A percentile compares a stretch with the other conserved stretches of the same genome.
phyloP scores from a whole-genome alignment of 192 early-diverging fungal genomes.

The Linderina pennispora region DNA sequence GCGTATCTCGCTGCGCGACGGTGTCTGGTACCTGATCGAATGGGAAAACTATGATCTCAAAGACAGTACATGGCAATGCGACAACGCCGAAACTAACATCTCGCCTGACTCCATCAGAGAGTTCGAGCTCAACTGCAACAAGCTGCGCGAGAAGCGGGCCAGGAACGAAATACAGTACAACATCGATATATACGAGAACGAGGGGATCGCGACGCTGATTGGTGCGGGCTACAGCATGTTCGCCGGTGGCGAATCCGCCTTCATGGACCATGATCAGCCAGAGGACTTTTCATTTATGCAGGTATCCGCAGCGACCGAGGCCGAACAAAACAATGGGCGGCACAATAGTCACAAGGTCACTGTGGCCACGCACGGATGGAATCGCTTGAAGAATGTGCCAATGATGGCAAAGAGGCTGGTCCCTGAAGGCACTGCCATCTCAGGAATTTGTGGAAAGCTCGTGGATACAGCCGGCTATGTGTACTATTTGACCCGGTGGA shows the following conservation, averaged over 20 bases:
- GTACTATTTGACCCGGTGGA: constrained; percentile 25
- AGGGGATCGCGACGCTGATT: constrained; percentile 30
- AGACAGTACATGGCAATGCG: no score
- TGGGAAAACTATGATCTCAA: no score
- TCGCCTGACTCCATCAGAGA: no score
- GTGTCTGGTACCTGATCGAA: no score
- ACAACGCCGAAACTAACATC: no score
- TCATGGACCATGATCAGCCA: constrained; percentile 4
- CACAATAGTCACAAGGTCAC: background rate
- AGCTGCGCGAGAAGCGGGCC: no score
- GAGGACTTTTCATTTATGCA: constrained; percentile 32
- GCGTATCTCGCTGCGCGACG: no score
- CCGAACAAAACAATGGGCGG: no score
- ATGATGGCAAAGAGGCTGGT: background rate
- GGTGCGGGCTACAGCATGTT: constrained; percentile 15
- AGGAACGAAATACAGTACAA: no score
- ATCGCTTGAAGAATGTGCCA: background rate
- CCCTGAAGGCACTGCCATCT: background rate
- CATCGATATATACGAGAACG: constrained; percentile 26
- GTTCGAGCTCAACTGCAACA: no score
- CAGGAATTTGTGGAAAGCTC: constrained; percentile 8
- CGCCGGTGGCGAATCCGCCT: constrained; percentile 2
- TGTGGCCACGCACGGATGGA: constrained; percentile 28
- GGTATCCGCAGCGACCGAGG: no score
- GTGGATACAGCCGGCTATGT: constrained; percentile 5